phyloP scores from a whole-genome alignment of 495 filamentous ascomycete genomes.

The Hypoxylon subgilvum region DNA sequence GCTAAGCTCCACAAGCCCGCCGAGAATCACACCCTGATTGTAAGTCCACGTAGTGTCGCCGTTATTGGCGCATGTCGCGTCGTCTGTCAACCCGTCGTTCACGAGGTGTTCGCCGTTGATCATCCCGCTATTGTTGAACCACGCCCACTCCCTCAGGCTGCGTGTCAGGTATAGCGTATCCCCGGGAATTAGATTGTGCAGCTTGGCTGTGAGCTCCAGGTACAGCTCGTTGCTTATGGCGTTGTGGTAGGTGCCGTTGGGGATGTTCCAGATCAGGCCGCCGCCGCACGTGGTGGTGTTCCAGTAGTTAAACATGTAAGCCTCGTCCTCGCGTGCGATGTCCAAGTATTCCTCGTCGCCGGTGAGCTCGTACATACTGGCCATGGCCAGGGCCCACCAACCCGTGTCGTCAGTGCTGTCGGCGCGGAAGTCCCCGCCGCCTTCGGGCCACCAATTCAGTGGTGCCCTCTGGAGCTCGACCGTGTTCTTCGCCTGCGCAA shows the following conservation, averaged over 20 bases:
- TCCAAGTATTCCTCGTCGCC: constrained; percentile 57
- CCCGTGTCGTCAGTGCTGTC: constrained; percentile 70
- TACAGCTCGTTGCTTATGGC: constrained; percentile 78
- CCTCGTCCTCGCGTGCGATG: constrained; percentile 62
- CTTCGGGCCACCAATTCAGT: constrained; percentile 47
- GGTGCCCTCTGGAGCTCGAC: constrained; percentile 45
- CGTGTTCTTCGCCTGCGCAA: constrained; percentile 41
- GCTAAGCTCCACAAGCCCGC: constrained; percentile 66
- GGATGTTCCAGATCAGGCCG: constrained; percentile 65
- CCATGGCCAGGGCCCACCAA: constrained; percentile 73
- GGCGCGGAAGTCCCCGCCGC: constrained; percentile 55
- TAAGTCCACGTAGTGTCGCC: constrained; percentile 68
- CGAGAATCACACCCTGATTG: constrained; percentile 77
- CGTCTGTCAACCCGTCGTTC: constrained; percentile 67
- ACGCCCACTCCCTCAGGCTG: constrained; percentile 64
- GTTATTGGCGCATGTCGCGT: constrained; percentile 64
- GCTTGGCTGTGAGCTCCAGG: constrained; percentile 65
- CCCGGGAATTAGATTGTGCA: constrained; percentile 65
- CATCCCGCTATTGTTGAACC: constrained; percentile 68
- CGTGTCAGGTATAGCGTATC: constrained; percentile 58
- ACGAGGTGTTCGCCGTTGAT: constrained; percentile 65
- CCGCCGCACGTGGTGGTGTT: constrained; percentile 63
- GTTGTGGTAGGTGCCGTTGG: constrained; percentile 60
- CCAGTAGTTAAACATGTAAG: constrained; percentile 63
- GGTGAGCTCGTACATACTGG: constrained; percentile 67